Evolutionary conservation across 208 protist species (phyloP), one percentile per base, ranked within the genome.

Genomic region (Jaenimonas drosophilae): DNA sequence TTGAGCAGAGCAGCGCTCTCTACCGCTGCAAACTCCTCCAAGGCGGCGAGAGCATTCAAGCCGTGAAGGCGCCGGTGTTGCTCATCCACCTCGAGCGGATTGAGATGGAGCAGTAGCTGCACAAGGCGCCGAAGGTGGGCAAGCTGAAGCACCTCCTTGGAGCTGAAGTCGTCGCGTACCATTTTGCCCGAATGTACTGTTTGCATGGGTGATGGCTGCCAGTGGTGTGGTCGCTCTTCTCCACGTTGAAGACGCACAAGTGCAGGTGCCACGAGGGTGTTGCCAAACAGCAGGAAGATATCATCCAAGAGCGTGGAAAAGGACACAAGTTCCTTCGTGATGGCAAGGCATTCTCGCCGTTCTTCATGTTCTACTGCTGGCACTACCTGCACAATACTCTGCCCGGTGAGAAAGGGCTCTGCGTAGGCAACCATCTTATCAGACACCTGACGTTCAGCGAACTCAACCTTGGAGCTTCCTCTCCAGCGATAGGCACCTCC

Each of bases 361-460:
- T 88, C 73, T 36, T 64, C 44, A 14, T 47, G 38, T 33, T 91
- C 82, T 9, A 63, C 74, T 3, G 27, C 19, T 11, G 49, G 33
- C n/a, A 91, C 61, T 38, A 57, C 47, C 54, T 87, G 54, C n/a
- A 41, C 46, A 4, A 90, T 53, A 40, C 60, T 42, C 43, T 74
- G 70, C 7, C 57, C 47, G 6, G 65, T 64, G 25, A 61, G 25
- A 16, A 91, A 48, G 12, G 50, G 21, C 56, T 91, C 76, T 1
- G 43, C 64, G 52, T 91, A 91, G 1, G 52, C 53, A 33, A 57
- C 50, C 14, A 14, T 34, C 31, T 34, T 9, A 9, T 14, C 31
- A 34, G 9, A 36, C n/a, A n/a, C n/a, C n/a, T n/a, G n/a, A n/a
- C n/a, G n/a, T n/a, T n/a, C n/a, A n/a, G n/a, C n/a, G n/a, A n/a